Base-by-base conservation (phyloP, 345 rosid genomes). In the Heritiera fomes region DNA sequence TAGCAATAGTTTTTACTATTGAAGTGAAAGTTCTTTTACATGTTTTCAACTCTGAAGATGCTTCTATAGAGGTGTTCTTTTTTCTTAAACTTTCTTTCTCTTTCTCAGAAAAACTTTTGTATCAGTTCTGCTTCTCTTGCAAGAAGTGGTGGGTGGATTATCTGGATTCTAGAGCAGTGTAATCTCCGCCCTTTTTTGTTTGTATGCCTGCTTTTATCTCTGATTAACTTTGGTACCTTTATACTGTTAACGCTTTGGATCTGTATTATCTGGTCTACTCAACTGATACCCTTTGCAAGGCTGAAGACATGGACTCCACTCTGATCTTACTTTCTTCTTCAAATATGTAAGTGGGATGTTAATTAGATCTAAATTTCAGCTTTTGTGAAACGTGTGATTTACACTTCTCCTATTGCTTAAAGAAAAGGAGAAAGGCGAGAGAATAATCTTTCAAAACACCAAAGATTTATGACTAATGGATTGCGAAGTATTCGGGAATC, bases 131-230 rank as follows among this genome's bases (percentile, higher is more conserved):
- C 3, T 30, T 12, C 7, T 30, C 32, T 13, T 41, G 12, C 15
- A n/a, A 53, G 73, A 40, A 53, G 73, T 75, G 64, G 80, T 65
- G 72, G 71, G 75, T 61, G 52, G 81, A 65, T 60, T 18, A 49
- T 45, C 10, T 20, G 73, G 58, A 66, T 28, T 15, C 70, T 59
- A 8, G 1, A 66, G 47, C 82, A 18, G 43, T 73, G 80, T 76
- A 73, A 84, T 78, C 78, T 83, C 80, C 79, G 71, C 58, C 75
- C 38, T 15, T 63, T 50, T 76, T 60, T 75, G 5, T 69, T 69
- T 82, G 73, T 46, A 11, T 75, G 71, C 60, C 67, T 66, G 60
- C 50, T 50, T 79, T 80, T 70, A 60, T 43, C 28, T 17, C 66
- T 65, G 23, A 70, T 28, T 66, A 74, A 47, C 60, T 61, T 69